Evolutionary conservation across 352 stramenopile species (phyloP), one percentile per base, ranked within the genome.

Genomic region (Phytopythium boreale): DNA sequence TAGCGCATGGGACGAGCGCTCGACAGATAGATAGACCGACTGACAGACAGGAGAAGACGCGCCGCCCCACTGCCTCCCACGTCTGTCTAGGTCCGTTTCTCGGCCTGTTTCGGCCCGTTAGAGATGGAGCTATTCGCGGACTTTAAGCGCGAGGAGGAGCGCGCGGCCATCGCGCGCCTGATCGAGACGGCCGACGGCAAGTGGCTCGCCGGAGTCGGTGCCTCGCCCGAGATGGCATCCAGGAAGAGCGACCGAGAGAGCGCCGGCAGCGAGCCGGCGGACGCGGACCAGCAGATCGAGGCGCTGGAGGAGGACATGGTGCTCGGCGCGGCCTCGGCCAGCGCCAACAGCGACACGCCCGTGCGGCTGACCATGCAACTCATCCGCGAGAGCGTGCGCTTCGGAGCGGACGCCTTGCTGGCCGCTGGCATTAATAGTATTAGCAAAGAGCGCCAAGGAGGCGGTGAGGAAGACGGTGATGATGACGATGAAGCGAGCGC

Each of bases 311-410:
- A 85, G 5, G 64, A 80, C 27, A 75, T 85, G 47, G 68, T 80
- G 55, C 57, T 61, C 19, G 49, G 77, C 43, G 72, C 76, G 9
- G 64, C 79, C n/a, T 72, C 76, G 29, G 67, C 61, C 9, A 58
- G 69, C 1, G 59, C 66, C 17, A 59, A 79, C 47, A 75, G 69
- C 29, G 79, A 88, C 36, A 67, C 57, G 11, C 65, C 77, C 10
- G 66, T 74, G 56, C 65, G 65, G 26, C 58, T 93, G n/a, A 92
- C 70, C 17, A 90, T 93, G 77, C 68, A 74, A 57, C 70, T 93
- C 20, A 88, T 93, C 55, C 80, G 82, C 43, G 78, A 90, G 52
- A 79, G 73, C 47, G 27, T 69, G 17, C 29, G 55, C 12, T 17
- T 60, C 8, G 55, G 55, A 9, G n/a, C 24, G 22, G 22, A 47